These are phyloP conservation scores for Selenicereus undatus DNA, from an alignment of 148 eudicot genomes.

Conservation along the genomic window DNA sequence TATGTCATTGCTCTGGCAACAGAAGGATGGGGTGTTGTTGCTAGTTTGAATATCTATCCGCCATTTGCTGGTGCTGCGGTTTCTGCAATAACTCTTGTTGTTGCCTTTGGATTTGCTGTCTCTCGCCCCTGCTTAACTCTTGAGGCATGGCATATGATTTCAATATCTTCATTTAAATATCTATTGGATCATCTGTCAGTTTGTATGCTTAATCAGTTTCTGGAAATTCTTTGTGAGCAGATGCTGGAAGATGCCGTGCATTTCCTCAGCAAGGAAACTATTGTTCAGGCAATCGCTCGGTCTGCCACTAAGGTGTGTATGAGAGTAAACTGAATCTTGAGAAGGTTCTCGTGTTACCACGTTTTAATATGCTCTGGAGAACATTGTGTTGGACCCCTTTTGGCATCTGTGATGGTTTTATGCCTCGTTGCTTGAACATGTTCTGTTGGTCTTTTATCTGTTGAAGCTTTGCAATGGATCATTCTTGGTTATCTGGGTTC, in stretches of 20 bases:
- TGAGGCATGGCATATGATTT: slow-evolving; percentile 48
- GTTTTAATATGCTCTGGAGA: not conserved
- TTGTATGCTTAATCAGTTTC: not conserved
- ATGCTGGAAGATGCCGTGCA: slow-evolving; percentile 99
- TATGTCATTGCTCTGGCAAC: slow-evolving; percentile 93
- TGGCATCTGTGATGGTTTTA: not conserved
- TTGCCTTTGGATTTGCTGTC: slow-evolving; percentile 96
- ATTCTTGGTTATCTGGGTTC: not conserved
- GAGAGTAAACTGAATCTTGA: not conserved
- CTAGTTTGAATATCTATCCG: slow-evolving; percentile 90
- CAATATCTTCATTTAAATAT: not conserved
- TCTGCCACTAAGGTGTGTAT: slow-evolving; percentile 89
- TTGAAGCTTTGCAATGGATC: not conserved
- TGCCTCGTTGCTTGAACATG: not conserved
- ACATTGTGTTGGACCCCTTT: not conserved
- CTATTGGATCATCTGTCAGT: not conserved
- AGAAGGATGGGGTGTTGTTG: slow-evolving; percentile 99
- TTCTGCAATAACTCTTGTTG: slow-evolving; percentile 96
- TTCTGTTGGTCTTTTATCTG: not conserved
- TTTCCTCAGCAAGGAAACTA: slow-evolving; percentile 88
- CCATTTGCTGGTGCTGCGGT: slow-evolving; percentile 99
- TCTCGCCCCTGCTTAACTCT: slow-evolving; percentile 96
- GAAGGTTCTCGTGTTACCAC: not conserved
- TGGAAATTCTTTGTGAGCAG: slow-evolving; percentile 36
- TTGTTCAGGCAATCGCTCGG: slow-evolving; percentile 93